These are phyloP conservation scores for Cadophora malorum DNA, from an alignment of 2,329 filamentous ascomycete genomes.

Conservation along the genomic window DNA sequence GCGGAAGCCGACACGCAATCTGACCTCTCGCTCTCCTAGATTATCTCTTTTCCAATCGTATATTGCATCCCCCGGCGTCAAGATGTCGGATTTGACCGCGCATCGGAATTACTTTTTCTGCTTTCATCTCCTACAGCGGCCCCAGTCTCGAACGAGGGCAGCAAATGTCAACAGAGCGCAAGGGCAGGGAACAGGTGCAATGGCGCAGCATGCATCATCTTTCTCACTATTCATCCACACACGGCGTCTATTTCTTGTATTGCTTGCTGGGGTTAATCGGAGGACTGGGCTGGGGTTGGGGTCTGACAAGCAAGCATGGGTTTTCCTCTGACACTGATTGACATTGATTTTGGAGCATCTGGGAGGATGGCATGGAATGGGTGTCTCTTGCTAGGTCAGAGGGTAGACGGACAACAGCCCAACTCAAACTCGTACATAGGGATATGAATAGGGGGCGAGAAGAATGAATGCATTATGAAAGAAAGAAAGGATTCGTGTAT, in stretches of 20 bases:
- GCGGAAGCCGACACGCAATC: neutral
- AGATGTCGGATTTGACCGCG: neutral
- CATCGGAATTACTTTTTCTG: neutral
- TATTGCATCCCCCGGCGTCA: slow-evolving; percentile 8
- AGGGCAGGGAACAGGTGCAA: neutral
- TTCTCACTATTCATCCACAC: neutral
- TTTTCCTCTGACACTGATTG: neutral
- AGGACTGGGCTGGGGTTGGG: neutral
- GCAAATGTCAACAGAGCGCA: neutral
- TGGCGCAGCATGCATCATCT: neutral
- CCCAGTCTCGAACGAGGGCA: neutral
- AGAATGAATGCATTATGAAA: slow-evolving; percentile 25
- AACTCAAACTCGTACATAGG: slow-evolving; percentile 13
- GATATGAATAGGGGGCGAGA: neutral
- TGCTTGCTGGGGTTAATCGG: slow-evolving; percentile 14
- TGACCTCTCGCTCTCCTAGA: no score
- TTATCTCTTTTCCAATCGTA: neutral
- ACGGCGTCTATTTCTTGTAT: neutral
- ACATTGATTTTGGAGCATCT: slow-evolving; percentile 7
- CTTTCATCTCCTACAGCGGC: slow-evolving; percentile 6
- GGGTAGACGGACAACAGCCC: neutral
- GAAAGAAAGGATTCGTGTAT: neutral
- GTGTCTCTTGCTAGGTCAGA: neutral
- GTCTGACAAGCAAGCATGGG: neutral
- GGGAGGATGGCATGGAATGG: slow-evolving; percentile 1